Base-by-base conservation (phyloP, 139 green algal genomes). In the Chlorella sp. region DNA sequence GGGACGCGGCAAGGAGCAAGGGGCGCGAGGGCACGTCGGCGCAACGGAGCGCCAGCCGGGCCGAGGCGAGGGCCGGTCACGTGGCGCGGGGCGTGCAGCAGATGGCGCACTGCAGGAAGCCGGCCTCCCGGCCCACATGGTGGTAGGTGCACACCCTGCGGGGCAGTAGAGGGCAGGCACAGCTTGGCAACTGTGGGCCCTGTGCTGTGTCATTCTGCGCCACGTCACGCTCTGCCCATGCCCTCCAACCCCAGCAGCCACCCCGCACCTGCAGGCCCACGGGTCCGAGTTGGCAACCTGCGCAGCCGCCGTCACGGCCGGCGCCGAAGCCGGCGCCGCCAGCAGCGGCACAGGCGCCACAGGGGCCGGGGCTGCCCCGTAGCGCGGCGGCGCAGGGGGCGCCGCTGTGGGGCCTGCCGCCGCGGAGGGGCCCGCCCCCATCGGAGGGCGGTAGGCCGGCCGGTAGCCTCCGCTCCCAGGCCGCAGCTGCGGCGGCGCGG, bases 31-130 rank as follows among this genome's bases (percentile, higher is more conserved):
- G n/a, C n/a, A n/a, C n/a, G n/a, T n/a, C n/a, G n/a, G n/a, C n/a
- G n/a, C n/a, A n/a, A n/a, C n/a, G n/a, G n/a, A n/a, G n/a, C n/a
- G n/a, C n/a, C n/a, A n/a, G n/a, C n/a, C n/a, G n/a, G n/a, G n/a
- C n/a, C n/a, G n/a, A n/a, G n/a, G n/a, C n/a, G n/a, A n/a, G n/a
- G n/a, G n/a, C n/a, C n/a, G n/a, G 56, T 33, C 27, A 63, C 23
- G 15, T n/a, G 11, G 56, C 56, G 23, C 33, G 56, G 15, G 48
- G 69, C 40, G 43, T 31, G 27, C 71, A 59, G 25, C 63, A 79
- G 46, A 79, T 51, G 27, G 62, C 73, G 35, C 73, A 79, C 29
- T 15, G 58, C 8, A 79, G 73, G 73, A 67, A 79, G 3, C 59
- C 6, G 0, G 63, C 29, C 29, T 79, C 63, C 1, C 35, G 15